phyloP scores from a whole-genome alignment of 148 eudicot genomes.

The Fagopyrum esculentum region DNA sequence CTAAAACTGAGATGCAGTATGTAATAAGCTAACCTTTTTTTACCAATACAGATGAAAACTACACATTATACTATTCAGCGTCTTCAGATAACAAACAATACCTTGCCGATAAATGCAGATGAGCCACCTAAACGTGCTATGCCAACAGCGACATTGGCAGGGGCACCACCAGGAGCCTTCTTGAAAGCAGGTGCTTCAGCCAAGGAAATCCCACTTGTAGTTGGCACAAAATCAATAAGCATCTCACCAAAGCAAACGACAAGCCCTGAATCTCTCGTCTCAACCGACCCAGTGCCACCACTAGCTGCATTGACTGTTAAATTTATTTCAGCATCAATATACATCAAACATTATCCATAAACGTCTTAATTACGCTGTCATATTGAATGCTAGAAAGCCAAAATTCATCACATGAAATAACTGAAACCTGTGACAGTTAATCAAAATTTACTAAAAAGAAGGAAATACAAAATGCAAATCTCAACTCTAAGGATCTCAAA shows the following conservation, averaged over 20 bases:
- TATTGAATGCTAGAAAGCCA: not conserved
- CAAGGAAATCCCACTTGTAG: constrained; percentile 74
- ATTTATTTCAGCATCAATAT: not conserved
- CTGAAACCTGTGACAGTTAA: not conserved
- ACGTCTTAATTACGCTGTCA: not conserved
- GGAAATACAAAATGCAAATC: not conserved
- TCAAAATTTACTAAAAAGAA: not conserved
- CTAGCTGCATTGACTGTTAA: constrained; percentile 41
- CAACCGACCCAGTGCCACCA: constrained; percentile 40
- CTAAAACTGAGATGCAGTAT: not conserved
- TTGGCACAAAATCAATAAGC: constrained; percentile 96
- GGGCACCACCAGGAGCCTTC: constrained; percentile 99
- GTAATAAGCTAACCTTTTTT: not conserved
- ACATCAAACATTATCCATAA: not conserved
- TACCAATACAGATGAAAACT: not conserved
- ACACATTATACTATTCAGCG: not conserved
- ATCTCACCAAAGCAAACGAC: constrained; percentile 99
- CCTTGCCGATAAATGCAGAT: constrained; percentile 99
- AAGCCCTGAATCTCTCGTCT: constrained; percentile 49
- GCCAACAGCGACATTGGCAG: constrained; percentile 98
- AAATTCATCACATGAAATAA: not conserved
- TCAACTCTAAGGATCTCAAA: not conserved
- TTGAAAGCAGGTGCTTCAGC: constrained; percentile 96
- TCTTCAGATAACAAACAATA: constrained; percentile 18
- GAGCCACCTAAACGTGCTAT: constrained; percentile 91